These are phyloP conservation scores for Chrysopogon serrulatus DNA, from an alignment of 176 grass and related monocot species.

Conservation along the genomic window DNA sequence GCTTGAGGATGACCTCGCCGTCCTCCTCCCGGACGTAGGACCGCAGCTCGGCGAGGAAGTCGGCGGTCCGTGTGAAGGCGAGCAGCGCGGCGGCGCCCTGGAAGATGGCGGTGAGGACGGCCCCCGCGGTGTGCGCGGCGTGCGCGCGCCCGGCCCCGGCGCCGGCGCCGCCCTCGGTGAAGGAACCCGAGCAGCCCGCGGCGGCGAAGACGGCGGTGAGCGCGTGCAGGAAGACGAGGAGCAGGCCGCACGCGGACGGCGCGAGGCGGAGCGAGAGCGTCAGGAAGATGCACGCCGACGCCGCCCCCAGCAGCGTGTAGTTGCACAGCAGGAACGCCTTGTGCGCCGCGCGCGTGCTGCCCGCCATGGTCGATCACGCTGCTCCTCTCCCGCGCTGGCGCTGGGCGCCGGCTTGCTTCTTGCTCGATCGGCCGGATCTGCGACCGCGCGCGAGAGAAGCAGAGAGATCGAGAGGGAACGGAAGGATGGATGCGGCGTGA, in stretches of 20 bases:
- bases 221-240: constrained; percentile 72
- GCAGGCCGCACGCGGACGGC: constrained; percentile 63
- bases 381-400: neutral
- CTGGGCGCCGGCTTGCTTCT: neutral
- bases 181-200: constrained; percentile 57
- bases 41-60: constrained; percentile 55
- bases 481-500: neutral
- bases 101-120: constrained; percentile 82
- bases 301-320: constrained; percentile 72
- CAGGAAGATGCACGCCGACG: constrained; percentile 84
- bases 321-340: constrained; percentile 70
- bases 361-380: neutral
- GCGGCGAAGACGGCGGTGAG: constrained; percentile 57
- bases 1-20: constrained; percentile 60
- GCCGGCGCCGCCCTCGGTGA: neutral
- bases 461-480: neutral
- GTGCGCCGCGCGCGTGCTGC: constrained; percentile 23
- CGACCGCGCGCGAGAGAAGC: neutral
- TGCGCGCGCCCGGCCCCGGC: constrained; percentile 13
- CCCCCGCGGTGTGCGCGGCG: constrained; percentile 45
- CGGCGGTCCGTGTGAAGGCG: constrained; percentile 53
- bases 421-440: neutral
- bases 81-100: constrained; percentile 57
- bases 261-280: constrained; percentile 78
- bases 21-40: constrained; percentile 74